Evolutionary conservation across 805 yeast species (phyloP).

Genomic region (Saturnispora ahearnii): DNA sequence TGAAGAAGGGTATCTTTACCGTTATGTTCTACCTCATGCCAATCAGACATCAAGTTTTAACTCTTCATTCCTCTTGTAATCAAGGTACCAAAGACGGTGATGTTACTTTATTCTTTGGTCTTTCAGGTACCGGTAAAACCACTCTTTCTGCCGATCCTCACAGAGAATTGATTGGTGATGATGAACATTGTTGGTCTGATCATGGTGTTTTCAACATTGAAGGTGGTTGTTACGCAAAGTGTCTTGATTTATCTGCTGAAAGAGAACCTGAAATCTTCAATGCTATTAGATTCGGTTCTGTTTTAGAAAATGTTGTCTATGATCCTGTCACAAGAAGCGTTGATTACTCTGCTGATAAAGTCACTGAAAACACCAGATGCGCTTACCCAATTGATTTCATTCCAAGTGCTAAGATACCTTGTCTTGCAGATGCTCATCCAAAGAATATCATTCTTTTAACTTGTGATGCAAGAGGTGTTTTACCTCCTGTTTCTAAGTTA

Average conservation of each 20-base stretch:
- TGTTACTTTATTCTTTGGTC: slow-evolving; percentile 91
- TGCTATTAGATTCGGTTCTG: slow-evolving; percentile 90
- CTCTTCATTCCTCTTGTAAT: slow-evolving; percentile 91
- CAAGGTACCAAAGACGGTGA: slow-evolving; percentile 77
- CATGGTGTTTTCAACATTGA: slow-evolving; percentile 97
- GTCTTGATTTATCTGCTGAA: slow-evolving; percentile 79
- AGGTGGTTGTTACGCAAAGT: slow-evolving; percentile 99
- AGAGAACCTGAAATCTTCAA: slow-evolving; percentile 97
- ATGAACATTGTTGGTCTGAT: slow-evolving; percentile 99
- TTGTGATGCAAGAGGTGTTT: slow-evolving; percentile 96
- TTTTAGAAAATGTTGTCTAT: slow-evolving; percentile 86
- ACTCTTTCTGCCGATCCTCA: slow-evolving; percentile 94
- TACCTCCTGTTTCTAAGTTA: slow-evolving; percentile 93
- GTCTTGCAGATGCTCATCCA: slow-evolving; percentile 84
- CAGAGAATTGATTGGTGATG: slow-evolving; percentile 93
- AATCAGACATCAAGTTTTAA: slow-evolving; percentile 78
- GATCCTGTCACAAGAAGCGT: slow-evolving; percentile 72
- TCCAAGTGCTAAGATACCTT: slow-evolving; percentile 94
- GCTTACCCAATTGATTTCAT: slow-evolving; percentile 97
- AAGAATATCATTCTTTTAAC: slow-evolving; percentile 85
- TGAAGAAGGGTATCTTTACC: slow-evolving; percentile 98
- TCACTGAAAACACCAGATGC: slow-evolving; percentile 97
- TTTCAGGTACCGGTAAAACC: slow-evolving; percentile 97
- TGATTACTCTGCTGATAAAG: slow-evolving; percentile 70
- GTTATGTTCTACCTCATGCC: slow-evolving; percentile 99